Evolutionary conservation across 108 stramenopile species (phyloP), one percentile per base, ranked within the genome.

Genomic region (Skeletonema menzelii): DNA sequence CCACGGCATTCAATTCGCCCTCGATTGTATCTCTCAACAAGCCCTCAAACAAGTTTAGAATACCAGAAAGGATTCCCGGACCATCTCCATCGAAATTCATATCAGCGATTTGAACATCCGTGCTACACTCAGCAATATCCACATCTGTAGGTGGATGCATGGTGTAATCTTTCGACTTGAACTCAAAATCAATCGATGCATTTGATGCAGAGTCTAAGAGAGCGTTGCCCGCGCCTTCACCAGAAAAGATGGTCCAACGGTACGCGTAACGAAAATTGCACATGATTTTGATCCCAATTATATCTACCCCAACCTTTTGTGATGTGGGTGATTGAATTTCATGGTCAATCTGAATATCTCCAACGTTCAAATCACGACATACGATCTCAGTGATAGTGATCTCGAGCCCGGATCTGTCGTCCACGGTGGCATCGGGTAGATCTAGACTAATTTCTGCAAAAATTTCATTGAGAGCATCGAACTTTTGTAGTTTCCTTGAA

Each of bases 71-170:
- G n/a, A 85, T 35, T 31, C 78, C 83, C 15, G 65, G 11, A 3
- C 69, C 69, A 24, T 70, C 63, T 35, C 75, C 86, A 22, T 75
- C 66, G 31, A 87, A 84, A 8, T 78, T 71, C 76, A 87, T 65
- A 28, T 72, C 42, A 7, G 42, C 20, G 46, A 87, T 80, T 24
- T 59, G n/a, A 10, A 89, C 56, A 35, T 79, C 65, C 10, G 83
- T 32, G 15, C 34, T 28, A 57, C 88, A 89, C 8, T 42, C 34
- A 7, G 76, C 22, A 28, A 89, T 65, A 37, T 44, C 28, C 26
- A 80, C 77, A 27, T 37, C 64, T 4, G 27, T 71, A 6, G 84
- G 86, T 24, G 84, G 84, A 55, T 65, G 26, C 38, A 15, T 19
- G 31, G 47, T 46, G 69, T 70, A 85, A 49, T 83, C 67, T 27